A percentile compares a stretch with the other conserved stretches of the same genome.
These are phyloP conservation scores for Tolypocladium paradoxum DNA, from an alignment of 2,329 filamentous ascomycete species.

Conservation along the genomic window DNA sequence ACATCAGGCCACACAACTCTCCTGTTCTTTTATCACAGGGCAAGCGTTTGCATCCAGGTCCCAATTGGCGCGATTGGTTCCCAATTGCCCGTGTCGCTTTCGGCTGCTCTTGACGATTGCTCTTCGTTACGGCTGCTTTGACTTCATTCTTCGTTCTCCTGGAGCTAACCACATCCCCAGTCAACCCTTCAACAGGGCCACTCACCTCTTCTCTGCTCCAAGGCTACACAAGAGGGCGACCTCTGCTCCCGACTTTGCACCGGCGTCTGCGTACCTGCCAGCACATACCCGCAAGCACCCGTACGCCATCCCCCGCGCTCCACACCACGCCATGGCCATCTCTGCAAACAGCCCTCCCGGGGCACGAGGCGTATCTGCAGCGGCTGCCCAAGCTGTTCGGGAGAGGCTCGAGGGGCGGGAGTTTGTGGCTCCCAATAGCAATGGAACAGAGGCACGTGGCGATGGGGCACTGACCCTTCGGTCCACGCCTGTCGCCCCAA, in stretches of 20 bases:
- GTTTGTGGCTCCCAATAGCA: background rate
- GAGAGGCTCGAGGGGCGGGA: background rate
- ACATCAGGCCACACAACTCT: conserved; percentile 1
- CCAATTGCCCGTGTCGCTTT: background rate
- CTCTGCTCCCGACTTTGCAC: conserved; percentile 36
- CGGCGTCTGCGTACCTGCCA: conserved; percentile 3
- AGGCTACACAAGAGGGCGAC: conserved; percentile 36
- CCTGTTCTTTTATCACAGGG: background rate
- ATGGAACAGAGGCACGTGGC: background rate
- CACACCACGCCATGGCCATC: conserved; percentile 6
- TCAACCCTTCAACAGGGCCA: conserved; percentile 1
- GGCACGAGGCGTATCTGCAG: background rate
- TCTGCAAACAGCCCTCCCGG: background rate
- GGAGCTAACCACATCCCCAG: conserved; percentile 9
- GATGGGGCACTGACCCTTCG: background rate
- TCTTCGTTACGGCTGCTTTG: background rate
- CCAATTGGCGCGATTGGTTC: background rate
- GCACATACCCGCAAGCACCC: conserved; percentile 1
- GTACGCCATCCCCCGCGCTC: conserved; percentile 9
- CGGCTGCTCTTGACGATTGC: background rate
- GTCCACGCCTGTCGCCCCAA: background rate
- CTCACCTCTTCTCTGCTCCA: conserved; percentile 9
- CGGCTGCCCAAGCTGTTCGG: background rate
- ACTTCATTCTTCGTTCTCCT: background rate
- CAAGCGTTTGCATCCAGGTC: background rate